phyloP scores from a whole-genome alignment of 2,329 filamentous ascomycete species.

The Exophiala oligosperma region DNA sequence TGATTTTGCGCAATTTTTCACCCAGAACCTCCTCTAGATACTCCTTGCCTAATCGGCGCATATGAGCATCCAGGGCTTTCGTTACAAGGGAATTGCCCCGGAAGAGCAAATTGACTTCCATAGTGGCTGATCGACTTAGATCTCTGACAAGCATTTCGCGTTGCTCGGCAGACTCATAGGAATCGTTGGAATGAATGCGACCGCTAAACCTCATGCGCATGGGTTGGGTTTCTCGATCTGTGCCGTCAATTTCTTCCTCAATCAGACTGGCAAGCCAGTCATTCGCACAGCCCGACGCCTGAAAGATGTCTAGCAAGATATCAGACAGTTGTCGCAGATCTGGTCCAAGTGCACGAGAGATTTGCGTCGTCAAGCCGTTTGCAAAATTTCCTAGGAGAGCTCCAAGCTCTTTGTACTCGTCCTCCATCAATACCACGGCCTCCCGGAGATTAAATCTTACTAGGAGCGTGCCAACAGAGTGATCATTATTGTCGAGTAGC shows the following conservation, averaged over 20 bases:
- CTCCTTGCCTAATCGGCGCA: slow-evolving; percentile 90
- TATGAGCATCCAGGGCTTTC: slow-evolving; percentile 90
- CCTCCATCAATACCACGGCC: slow-evolving; percentile 80
- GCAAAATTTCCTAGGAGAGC: slow-evolving; percentile 83
- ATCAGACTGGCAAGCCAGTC: slow-evolving; percentile 93
- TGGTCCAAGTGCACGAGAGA: slow-evolving; percentile 71
- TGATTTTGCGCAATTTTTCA: slow-evolving; percentile 86
- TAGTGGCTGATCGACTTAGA: slow-evolving; percentile 63
- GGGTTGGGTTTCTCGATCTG: slow-evolving; percentile 75
- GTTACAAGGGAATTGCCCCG: slow-evolving; percentile 92
- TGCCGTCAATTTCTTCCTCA: slow-evolving; percentile 95
- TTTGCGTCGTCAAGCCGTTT: slow-evolving; percentile 78
- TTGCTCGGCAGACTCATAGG: slow-evolving; percentile 56
- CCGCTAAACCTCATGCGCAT: slow-evolving; percentile 61
- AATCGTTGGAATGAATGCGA: slow-evolving; percentile 64
- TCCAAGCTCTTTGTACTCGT: slow-evolving; percentile 80
- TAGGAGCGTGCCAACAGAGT: slow-evolving; percentile 78
- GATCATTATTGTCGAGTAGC: slow-evolving; percentile 72
- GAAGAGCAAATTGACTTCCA: slow-evolving; percentile 92
- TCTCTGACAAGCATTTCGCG: slow-evolving; percentile 63
- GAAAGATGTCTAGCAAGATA: slow-evolving; percentile 74
- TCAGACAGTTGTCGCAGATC: slow-evolving; percentile 32
- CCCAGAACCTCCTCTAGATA: slow-evolving; percentile 85
- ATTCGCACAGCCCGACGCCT: slow-evolving; percentile 78
- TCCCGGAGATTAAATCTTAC: slow-evolving; percentile 84